Percentiles rank a stretch among this genome's conserved stretches.
phyloP scores from a whole-genome alignment of 306 rosid genomes.

The Vigna nakashimae region DNA sequence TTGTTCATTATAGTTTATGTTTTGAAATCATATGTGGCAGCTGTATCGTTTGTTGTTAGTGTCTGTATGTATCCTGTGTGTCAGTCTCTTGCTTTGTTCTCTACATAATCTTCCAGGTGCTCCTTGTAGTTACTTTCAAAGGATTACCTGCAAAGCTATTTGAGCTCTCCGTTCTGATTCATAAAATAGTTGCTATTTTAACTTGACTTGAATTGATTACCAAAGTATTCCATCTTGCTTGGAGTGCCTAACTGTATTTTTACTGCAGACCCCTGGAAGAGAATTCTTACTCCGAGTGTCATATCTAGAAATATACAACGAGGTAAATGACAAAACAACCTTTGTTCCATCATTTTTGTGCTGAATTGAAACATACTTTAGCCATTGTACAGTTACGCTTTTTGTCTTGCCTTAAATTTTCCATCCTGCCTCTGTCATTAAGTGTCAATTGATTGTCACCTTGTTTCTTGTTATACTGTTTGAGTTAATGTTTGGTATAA shows the following conservation, averaged over 20 bases:
- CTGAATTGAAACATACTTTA: neutral
- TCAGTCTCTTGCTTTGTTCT: slow-evolving; percentile 11
- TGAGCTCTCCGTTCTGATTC: slow-evolving; percentile 31
- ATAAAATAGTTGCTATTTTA: slow-evolving; percentile 32
- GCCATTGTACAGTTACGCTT: neutral
- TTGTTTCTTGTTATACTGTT: slow-evolving; percentile 10
- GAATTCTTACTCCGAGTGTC: slow-evolving; percentile 98
- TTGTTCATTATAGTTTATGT: slow-evolving; percentile 24
- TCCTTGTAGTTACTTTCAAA: slow-evolving; percentile 6
- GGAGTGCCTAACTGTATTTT: slow-evolving; percentile 40
- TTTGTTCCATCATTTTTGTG: slow-evolving; percentile 20
- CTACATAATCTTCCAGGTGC: slow-evolving; percentile 16
- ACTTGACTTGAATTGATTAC: slow-evolving; percentile 18
- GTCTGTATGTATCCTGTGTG: neutral
- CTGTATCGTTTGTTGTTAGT: slow-evolving; percentile 4
- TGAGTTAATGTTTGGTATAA: slow-evolving; percentile 27
- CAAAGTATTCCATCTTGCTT: slow-evolving; percentile 36
- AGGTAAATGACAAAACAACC: slow-evolving; percentile 60
- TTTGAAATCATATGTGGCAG: neutral
- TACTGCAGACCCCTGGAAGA: slow-evolving; percentile 95
- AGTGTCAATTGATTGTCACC: slow-evolving; percentile 9
- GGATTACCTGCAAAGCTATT: neutral
- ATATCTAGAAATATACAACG: slow-evolving; percentile 95
- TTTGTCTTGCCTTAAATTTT: slow-evolving; percentile 6
- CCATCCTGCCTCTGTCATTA: neutral